Evolutionary conservation across 306 rosid species (phyloP).

Genomic region (Inga oerstediana): DNA sequence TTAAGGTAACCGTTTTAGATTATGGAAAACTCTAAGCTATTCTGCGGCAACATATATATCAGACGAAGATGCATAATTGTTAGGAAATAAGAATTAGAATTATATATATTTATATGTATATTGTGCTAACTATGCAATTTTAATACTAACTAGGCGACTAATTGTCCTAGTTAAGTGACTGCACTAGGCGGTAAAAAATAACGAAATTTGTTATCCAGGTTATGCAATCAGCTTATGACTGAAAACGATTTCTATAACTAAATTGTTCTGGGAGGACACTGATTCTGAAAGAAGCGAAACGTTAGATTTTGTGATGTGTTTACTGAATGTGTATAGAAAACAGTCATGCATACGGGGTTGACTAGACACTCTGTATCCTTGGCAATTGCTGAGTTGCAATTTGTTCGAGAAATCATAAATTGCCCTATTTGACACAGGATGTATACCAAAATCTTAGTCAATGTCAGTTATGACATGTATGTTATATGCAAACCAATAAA

Average conservation of each 20-base stretch:
- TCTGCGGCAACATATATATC: not conserved
- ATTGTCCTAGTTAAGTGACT: not conserved
- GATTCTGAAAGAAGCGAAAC: not conserved
- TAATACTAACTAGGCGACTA: not conserved
- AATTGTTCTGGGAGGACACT: slow-evolving; percentile 2
- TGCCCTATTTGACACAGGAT: not conserved
- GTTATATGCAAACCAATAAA: slow-evolving; percentile 15
- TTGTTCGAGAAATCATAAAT: not conserved
- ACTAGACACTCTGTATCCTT: not conserved
- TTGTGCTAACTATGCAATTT: not conserved
- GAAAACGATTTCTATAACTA: not conserved
- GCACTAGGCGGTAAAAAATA: not conserved
- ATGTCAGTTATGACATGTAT: not conserved
- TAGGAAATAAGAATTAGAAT: not conserved
- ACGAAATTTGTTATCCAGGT: not conserved
- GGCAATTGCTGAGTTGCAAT: slow-evolving; percentile 22
- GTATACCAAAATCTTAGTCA: not conserved
- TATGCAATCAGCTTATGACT: slow-evolving; percentile 12
- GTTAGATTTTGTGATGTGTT: not conserved
- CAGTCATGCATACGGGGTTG: not conserved
- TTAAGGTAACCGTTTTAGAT: slow-evolving; percentile 57
- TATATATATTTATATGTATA: not conserved
- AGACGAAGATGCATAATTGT: not conserved
- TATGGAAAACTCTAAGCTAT: not conserved
- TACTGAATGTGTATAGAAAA: not conserved